Conservation (phyloP, 768 basidiomycete species). For the Lactifluus pinguis region DNA sequence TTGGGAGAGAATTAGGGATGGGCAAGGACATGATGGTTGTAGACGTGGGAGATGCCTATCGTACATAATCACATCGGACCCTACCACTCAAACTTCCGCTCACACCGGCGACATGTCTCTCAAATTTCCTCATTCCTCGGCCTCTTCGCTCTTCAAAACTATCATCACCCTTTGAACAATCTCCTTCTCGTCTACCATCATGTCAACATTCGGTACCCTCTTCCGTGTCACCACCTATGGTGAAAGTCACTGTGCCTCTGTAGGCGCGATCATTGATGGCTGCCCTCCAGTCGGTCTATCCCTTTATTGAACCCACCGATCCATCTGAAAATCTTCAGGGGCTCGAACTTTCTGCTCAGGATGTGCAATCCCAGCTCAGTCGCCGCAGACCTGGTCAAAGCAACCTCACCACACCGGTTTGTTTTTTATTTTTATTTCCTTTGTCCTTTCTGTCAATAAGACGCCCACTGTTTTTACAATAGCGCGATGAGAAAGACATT, state of each 20-base stretch:
- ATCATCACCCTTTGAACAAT: no score
- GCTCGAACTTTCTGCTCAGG: slow-evolving; percentile 63
- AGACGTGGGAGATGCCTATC: slow-evolving; percentile 1
- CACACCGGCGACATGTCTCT: neutral
- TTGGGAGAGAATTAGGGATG: slow-evolving; percentile 4
- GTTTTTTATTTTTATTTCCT: slow-evolving; percentile 30
- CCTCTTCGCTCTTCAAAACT: neutral
- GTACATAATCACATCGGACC: slow-evolving; percentile 9
- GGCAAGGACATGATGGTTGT: slow-evolving; percentile 4
- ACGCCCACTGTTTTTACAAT: neutral
- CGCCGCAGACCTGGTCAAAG: slow-evolving; percentile 93
- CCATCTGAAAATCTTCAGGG: slow-evolving; percentile 43
- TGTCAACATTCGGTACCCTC: slow-evolving; percentile 90
- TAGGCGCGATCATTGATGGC: slow-evolving; percentile 96
- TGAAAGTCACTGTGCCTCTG: slow-evolving; percentile 94
- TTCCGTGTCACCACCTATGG: slow-evolving; percentile 97
- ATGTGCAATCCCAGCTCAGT: slow-evolving; percentile 87
- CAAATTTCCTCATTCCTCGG: slow-evolving; percentile 10
- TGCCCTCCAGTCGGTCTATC: slow-evolving; percentile 73
- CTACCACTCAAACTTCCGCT: neutral
- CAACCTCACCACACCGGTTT: slow-evolving; percentile 88
- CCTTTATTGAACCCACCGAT: neutral
- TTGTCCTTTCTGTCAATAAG: no score
- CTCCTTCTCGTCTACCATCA: slow-evolving; percentile 27
- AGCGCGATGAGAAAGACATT: slow-evolving; percentile 94